Base-by-base conservation (phyloP, 139 green algal genomes). In the Chlorella vulgaris region DNA sequence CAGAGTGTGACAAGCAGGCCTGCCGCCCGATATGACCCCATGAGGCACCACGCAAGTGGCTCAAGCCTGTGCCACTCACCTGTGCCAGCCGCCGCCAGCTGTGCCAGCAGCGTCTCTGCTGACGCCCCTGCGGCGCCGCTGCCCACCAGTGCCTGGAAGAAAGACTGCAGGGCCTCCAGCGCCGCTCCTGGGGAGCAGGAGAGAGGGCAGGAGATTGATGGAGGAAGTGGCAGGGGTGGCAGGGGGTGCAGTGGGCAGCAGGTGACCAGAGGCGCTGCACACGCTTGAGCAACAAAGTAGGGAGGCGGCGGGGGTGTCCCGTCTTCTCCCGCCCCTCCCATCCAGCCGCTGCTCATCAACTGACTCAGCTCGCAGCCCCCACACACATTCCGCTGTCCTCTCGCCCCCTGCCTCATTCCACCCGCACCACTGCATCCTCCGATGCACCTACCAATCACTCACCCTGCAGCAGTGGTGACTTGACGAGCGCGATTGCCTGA, bases 401-500 rank as follows among this genome's bases (percentile, higher is more conserved):
- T 58, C 47, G 10, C 13, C 15, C 15, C 47, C 15, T 10, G 15
- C 47, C 10, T 15, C 47, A 58, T 58, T n/a, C n/a, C n/a, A 15
- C 10, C 10, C 15, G 47, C 13, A 10, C 47, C 47, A 10, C 15
- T 58, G 47, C 47, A 58, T 58, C 13, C 7, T 7, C 33, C 7
- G 33, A 21, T 10, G 63, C 19, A n/a, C 13, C 66, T 18, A 36
- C 66, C 36, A 38, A 10, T 28, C 7, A 3, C 70, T 10, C 51
- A 51, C 71, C 93, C 74, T 91, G 88, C 77, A 99, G 89, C 81
- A 99, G 89, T 19, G 94, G 88, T 47, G 86, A 94, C 58, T 89
- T 83, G 28, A 95, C 87, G 4, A 99, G 88, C 24, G 53, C 68
- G 51, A 99, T 85, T 4, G 91, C 89, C 22, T 83, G 84, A 6